These are phyloP conservation scores for Aotearoamyces nothofagi DNA, from an alignment of 2,329 filamentous ascomycete genomes.

Conservation along the genomic window DNA sequence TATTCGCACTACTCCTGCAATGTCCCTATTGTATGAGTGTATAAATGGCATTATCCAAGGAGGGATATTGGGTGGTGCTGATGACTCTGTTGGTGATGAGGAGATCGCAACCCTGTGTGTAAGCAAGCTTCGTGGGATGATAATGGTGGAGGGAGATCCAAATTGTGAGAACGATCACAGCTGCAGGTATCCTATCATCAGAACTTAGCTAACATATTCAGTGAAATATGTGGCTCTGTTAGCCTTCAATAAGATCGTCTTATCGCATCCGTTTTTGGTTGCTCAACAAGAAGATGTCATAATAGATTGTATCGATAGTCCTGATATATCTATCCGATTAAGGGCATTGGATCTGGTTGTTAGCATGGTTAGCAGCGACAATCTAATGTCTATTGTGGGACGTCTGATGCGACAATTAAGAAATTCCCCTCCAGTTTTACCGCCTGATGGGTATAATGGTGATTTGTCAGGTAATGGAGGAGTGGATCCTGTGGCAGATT, in stretches of 20 bases:
- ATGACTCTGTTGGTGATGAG: constrained; percentile 68
- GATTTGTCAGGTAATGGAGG: constrained; percentile 27
- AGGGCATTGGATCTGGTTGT: constrained; percentile 84
- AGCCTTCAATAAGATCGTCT: constrained; percentile 88
- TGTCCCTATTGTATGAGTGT: constrained; percentile 97
- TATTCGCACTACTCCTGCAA: constrained; percentile 86
- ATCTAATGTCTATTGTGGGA: constrained; percentile 69
- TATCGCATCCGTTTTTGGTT: constrained; percentile 77
- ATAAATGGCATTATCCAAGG: constrained; percentile 98
- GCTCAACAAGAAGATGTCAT: constrained; percentile 93
- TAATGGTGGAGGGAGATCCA: constrained; percentile 82
- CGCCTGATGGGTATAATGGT: constrained; percentile 24
- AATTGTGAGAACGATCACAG: constrained; percentile 51
- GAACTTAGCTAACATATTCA: too few relatives aligned
- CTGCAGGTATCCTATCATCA: neutral
- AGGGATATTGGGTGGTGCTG: constrained; percentile 73
- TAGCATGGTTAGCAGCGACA: constrained; percentile 85
- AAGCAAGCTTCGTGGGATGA: constrained; percentile 83
- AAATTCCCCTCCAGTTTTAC: constrained; percentile 30
- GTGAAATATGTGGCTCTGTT: constrained; percentile 95
- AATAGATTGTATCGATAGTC: constrained; percentile 86
- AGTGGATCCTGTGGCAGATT: constrained; percentile 25
- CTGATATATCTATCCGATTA: constrained; percentile 89
- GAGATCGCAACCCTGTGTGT: constrained; percentile 89
- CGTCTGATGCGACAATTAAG: constrained; percentile 79